Percentiles rank a stretch among this genome's conserved stretches.
Evolutionary conservation across 225 moss, liverwort and hornwort species (phyloP).

Genomic region (Anthoceros angustus): DNA sequence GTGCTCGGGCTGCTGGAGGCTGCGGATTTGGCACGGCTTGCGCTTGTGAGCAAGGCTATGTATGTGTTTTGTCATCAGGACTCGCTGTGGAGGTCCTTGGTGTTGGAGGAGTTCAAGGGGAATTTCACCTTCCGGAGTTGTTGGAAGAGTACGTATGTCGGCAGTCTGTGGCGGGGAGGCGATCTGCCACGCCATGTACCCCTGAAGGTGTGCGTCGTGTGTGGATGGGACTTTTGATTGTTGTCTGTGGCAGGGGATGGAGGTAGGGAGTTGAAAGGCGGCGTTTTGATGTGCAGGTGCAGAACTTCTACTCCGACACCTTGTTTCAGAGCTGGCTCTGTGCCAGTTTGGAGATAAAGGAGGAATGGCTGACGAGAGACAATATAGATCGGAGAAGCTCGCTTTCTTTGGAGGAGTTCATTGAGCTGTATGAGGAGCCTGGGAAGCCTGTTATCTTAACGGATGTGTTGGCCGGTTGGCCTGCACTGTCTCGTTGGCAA

Average conservation of each 20-base stretch:
- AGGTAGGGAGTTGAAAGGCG: neutral
- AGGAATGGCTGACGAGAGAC: constrained; percentile 59
- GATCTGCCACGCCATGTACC: constrained; percentile 38
- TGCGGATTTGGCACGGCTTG: constrained; percentile 39
- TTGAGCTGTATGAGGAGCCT: constrained; percentile 64
- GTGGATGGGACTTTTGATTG: constrained; percentile 3
- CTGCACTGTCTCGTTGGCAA: constrained; percentile 58
- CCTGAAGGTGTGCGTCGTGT: constrained; percentile 36
- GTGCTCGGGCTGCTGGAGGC: constrained; percentile 41
- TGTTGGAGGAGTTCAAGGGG: constrained; percentile 43
- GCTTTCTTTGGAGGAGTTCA: constrained; percentile 52
- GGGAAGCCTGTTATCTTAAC: constrained; percentile 74
- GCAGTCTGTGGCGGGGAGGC: constrained; percentile 25
- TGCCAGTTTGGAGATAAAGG: constrained; percentile 75
- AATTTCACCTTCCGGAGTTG: constrained; percentile 40
- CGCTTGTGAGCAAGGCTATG: constrained; percentile 58
- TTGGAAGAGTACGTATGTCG: constrained; percentile 60
- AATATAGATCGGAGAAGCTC: constrained; percentile 46
- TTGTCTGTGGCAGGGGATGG: neutral
- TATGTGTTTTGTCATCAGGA: constrained; percentile 88
- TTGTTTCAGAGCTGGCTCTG: constrained; percentile 96
- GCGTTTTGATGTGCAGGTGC: constrained; percentile 31
- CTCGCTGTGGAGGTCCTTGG: constrained; percentile 62
- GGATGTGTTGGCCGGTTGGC: constrained; percentile 46
- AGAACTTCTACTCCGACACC: constrained; percentile 72